Conservation (phyloP, 345 rosid genomes). For the Cardamine chenopodiifolia region DNA sequence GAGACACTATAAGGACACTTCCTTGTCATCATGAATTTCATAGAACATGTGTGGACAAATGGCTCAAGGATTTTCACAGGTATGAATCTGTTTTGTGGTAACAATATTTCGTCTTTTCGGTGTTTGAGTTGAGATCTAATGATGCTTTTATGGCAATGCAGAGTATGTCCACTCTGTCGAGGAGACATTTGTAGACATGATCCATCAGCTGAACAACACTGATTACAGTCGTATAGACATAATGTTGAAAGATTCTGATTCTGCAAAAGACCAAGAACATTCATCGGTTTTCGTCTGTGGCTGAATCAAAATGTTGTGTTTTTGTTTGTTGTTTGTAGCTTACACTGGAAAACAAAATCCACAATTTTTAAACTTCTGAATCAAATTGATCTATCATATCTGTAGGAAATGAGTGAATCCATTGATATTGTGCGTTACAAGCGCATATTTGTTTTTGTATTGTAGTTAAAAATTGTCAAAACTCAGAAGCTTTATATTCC, state of each 20-base stretch:
- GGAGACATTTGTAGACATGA: slow-evolving; percentile 84
- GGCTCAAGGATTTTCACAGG: slow-evolving; percentile 99
- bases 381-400: slow-evolving; percentile 28
- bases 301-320: slow-evolving; percentile 33
- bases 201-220: slow-evolving; percentile 47
- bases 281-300: slow-evolving; percentile 10
- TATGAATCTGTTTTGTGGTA: slow-evolving; percentile 33
- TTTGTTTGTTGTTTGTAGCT: slow-evolving; percentile 31
- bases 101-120: neutral
- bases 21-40: slow-evolving; percentile 96
- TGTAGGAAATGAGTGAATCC: slow-evolving; percentile 26
- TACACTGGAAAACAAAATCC: neutral
- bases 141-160: slow-evolving; percentile 40
- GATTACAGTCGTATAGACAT: slow-evolving; percentile 26
- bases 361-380: slow-evolving; percentile 11
- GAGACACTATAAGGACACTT: slow-evolving; percentile 76
- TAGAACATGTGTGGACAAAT: slow-evolving; percentile 80
- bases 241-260: slow-evolving; percentile 19
- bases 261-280: slow-evolving; percentile 29
- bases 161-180: slow-evolving; percentile 97
- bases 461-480: neutral
- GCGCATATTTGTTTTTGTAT: neutral
- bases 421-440: slow-evolving; percentile 15
- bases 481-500: neutral
- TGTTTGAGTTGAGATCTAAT: slow-evolving; percentile 25